These are phyloP conservation scores for Leucosporidium scottii DNA, from an alignment of 768 basidiomycete species.

Conservation along the genomic window DNA sequence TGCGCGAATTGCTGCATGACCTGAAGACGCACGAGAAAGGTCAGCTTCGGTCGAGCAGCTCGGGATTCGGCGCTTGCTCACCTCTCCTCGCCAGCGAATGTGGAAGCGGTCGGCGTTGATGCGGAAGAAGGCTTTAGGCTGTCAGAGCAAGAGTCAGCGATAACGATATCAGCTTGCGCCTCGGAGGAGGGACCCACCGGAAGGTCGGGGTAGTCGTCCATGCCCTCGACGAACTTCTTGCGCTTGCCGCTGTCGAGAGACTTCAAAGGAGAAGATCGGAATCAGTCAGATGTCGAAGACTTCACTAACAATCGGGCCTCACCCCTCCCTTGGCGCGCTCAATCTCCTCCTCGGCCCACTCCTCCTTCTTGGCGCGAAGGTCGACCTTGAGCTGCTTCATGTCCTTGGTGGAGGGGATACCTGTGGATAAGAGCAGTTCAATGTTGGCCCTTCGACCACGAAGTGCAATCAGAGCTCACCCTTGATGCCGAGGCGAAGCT, in stretches of 20 bases:
- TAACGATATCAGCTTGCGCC: no score
- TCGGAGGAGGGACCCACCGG: neutral
- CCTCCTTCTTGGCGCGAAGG: slow-evolving; percentile 11
- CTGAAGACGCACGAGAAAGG: slow-evolving; percentile 43
- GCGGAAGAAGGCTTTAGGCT: slow-evolving; percentile 65
- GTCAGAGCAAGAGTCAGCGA: neutral
- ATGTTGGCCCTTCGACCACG: neutral
- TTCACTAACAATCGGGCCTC: slow-evolving; percentile 51
- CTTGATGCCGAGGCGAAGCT: slow-evolving; percentile 40
- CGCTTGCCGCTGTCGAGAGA: slow-evolving; percentile 5
- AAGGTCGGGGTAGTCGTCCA: slow-evolving; percentile 43
- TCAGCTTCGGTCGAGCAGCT: neutral
- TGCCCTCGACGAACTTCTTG: slow-evolving; percentile 24
- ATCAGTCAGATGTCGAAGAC: no score
- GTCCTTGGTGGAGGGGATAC: slow-evolving; percentile 74
- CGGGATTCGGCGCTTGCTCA: neutral
- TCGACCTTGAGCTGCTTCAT: slow-evolving; percentile 62
- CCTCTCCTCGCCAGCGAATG: slow-evolving; percentile 58
- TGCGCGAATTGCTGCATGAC: slow-evolving; percentile 67
- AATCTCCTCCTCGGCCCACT: slow-evolving; percentile 56
- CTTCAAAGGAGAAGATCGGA: no score
- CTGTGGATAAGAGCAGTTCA: slow-evolving; percentile 33
- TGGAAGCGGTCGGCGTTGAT: slow-evolving; percentile 86
- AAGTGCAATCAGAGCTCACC: slow-evolving; percentile 7
- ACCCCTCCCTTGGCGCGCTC: slow-evolving; percentile 60